These are phyloP conservation scores for Myxozyma udenii DNA, from an alignment of 805 yeast genomes.

Conservation along the genomic window DNA sequence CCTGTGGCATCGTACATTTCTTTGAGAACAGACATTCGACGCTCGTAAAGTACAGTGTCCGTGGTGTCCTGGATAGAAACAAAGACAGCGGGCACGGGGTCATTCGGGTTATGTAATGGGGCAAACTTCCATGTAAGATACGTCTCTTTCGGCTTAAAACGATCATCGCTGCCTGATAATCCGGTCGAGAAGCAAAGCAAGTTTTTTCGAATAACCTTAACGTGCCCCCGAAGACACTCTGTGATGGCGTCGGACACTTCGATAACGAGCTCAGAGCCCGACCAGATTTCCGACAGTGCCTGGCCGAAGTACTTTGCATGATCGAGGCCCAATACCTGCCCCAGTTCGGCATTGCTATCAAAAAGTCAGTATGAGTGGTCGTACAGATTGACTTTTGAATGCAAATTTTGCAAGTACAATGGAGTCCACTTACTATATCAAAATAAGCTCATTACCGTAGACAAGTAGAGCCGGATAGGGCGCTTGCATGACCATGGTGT, in stretches of 20 bases:
- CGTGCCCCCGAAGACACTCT: slow-evolving; percentile 12
- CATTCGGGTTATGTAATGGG: slow-evolving; percentile 32
- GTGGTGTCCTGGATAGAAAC: slow-evolving; percentile 33
- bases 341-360: slow-evolving; percentile 21
- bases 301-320: slow-evolving; percentile 15
- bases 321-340: slow-evolving; percentile 14
- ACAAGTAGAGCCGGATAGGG: slow-evolving; percentile 23
- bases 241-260: slow-evolving; percentile 22
- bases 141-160: slow-evolving; percentile 8
- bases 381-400: too few relatives aligned
- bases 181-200: slow-evolving; percentile 14
- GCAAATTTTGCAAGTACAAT: too few relatives aligned
- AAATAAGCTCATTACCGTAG: slow-evolving; percentile 17
- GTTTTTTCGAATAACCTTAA: slow-evolving; percentile 9
- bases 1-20: slow-evolving; percentile 27
- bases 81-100: slow-evolving; percentile 33
- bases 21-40: slow-evolving; percentile 21
- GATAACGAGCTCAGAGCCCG: slow-evolving; percentile 10
- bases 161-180: not conserved
- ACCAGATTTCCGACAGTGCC: slow-evolving; percentile 18
- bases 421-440: slow-evolving; percentile 24
- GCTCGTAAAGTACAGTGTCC: slow-evolving; percentile 31
- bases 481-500: slow-evolving; percentile 12
- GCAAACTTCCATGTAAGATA: slow-evolving; percentile 23
- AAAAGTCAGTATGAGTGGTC: too few relatives aligned